phyloP scores from a whole-genome alignment of 306 rosid genomes.

The Trifolium subterraneum region DNA sequence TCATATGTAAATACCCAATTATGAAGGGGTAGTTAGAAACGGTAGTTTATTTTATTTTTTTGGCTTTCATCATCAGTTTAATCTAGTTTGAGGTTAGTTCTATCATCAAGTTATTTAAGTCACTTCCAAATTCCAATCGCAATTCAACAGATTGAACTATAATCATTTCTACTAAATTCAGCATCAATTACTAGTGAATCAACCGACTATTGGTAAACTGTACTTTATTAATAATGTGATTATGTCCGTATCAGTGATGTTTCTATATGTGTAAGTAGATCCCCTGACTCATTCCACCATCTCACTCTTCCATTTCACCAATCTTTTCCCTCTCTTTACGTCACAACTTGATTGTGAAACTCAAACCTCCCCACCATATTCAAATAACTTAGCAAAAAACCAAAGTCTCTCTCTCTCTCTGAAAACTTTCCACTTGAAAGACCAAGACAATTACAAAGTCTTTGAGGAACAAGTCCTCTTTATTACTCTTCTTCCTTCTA shows the following conservation, averaged over 20 bases:
- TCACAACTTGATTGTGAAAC: conserved; percentile 57
- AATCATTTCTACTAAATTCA: no score
- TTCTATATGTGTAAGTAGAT: conserved; percentile 37
- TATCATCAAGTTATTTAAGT: no score
- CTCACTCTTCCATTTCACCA: conserved; percentile 40
- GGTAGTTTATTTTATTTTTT: no score
- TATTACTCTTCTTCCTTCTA: conserved; percentile 10
- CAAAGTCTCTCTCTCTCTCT: conserved; percentile 11
- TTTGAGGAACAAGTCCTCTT: conserved; percentile 23
- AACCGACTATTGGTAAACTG: no score
- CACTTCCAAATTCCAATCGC: no score
- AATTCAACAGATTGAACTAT: no score
- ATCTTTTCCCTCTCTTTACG: conserved; percentile 63
- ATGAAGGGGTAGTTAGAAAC: no score
- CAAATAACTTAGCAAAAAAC: conserved; percentile 16
- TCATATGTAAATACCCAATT: no score
- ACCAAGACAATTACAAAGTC: conserved; percentile 51
- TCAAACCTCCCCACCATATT: conserved; percentile 42
- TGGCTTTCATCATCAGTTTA: no score
- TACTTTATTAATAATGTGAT: no score
- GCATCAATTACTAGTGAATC: no score
- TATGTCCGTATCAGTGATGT: neutral
- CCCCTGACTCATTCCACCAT: conserved; percentile 59
- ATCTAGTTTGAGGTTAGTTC: no score
- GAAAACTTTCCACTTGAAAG: neutral